Evolutionary conservation across 2,329 filamentous ascomycete species (phyloP).

Genomic region (Scedosporium apiospermum): DNA sequence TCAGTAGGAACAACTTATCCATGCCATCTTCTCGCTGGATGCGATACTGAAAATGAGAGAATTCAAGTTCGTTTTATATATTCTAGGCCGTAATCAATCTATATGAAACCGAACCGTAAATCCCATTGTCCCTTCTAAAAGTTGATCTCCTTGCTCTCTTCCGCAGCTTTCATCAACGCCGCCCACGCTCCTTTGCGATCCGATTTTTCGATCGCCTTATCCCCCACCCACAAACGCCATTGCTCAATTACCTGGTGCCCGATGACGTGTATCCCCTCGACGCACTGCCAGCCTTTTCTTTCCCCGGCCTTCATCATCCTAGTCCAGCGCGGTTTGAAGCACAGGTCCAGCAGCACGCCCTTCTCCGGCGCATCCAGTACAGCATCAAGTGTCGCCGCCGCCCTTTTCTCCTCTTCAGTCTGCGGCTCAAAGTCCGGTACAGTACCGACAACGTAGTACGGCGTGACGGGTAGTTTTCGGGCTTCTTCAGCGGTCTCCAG

Average conservation of each 20-base stretch:
- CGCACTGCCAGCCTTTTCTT: conserved; percentile 21
- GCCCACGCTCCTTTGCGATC: conserved; percentile 20
- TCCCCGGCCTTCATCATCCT: conserved; percentile 24
- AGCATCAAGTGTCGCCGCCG: conserved; percentile 15
- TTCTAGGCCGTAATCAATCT: too few relatives aligned
- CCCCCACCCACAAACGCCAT: conserved; percentile 26
- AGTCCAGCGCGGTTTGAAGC: conserved; percentile 29
- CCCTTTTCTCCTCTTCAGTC: conserved; percentile 17
- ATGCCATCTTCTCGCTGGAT: too few relatives aligned
- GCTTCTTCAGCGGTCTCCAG: conserved; percentile 18
- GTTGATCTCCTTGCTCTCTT: conserved; percentile 22
- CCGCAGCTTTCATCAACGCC: conserved; percentile 20
- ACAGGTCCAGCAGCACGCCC: conserved; percentile 30
- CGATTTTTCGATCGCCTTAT: conserved; percentile 15
- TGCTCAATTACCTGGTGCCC: conserved; percentile 30
- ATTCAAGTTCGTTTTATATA: too few relatives aligned
- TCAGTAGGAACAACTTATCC: too few relatives aligned
- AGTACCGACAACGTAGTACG: conserved; percentile 26
- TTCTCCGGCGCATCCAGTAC: conserved; percentile 17
- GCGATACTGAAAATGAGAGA: too few relatives aligned
- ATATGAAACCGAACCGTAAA: too few relatives aligned
- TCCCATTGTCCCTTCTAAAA: conserved; percentile 7
- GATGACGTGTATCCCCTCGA: conserved; percentile 30
- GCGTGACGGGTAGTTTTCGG: conserved; percentile 12
- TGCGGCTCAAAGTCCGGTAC: conserved; percentile 26